Evolutionary conservation across 768 basidiomycete genomes (phyloP).

Genomic region (Scleroderma bovista): DNA sequence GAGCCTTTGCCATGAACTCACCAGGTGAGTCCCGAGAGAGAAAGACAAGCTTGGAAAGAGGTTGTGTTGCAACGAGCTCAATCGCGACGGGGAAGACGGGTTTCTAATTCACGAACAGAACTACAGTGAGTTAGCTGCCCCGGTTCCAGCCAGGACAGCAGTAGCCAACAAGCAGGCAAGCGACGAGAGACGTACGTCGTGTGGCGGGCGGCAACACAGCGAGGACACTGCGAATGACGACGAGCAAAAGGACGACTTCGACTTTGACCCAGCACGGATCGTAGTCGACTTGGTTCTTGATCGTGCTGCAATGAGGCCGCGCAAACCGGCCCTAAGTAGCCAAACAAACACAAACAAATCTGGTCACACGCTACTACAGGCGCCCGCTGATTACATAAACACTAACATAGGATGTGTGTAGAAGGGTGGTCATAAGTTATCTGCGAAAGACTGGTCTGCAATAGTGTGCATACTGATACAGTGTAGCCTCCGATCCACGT

Average conservation of each 20-base stretch:
- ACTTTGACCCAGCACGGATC: slow-evolving; percentile 24
- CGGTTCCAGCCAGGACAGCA: neutral
- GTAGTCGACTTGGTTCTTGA: slow-evolving; percentile 14
- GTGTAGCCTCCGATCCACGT: slow-evolving; percentile 22
- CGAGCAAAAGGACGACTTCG: slow-evolving; percentile 20
- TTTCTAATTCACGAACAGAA: slow-evolving; percentile 17
- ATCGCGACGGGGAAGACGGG: slow-evolving; percentile 21
- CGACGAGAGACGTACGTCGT: slow-evolving; percentile 16
- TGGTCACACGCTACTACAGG: neutral
- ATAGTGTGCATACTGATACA: slow-evolving; percentile 26
- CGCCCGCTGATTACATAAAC: neutral
- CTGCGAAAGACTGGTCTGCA: neutral
- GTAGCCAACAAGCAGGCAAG: neutral
- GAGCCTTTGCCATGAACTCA: slow-evolving; percentile 14
- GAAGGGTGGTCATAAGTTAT: slow-evolving; percentile 19
- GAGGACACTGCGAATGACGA: slow-evolving; percentile 26
- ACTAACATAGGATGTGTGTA: slow-evolving; percentile 11
- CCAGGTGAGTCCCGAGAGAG: slow-evolving; percentile 11
- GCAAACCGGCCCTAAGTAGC: slow-evolving; percentile 31
- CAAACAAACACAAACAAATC: slow-evolving; percentile 26
- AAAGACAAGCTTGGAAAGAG: slow-evolving; percentile 18
- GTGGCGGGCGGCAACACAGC: slow-evolving; percentile 6
- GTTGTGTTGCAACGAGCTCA: slow-evolving; percentile 16
- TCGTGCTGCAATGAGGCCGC: slow-evolving; percentile 10
- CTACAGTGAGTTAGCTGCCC: slow-evolving; percentile 14